These are phyloP conservation scores for Anisogramma anomala DNA, from an alignment of 2,329 filamentous ascomycete genomes.

Conservation along the genomic window DNA sequence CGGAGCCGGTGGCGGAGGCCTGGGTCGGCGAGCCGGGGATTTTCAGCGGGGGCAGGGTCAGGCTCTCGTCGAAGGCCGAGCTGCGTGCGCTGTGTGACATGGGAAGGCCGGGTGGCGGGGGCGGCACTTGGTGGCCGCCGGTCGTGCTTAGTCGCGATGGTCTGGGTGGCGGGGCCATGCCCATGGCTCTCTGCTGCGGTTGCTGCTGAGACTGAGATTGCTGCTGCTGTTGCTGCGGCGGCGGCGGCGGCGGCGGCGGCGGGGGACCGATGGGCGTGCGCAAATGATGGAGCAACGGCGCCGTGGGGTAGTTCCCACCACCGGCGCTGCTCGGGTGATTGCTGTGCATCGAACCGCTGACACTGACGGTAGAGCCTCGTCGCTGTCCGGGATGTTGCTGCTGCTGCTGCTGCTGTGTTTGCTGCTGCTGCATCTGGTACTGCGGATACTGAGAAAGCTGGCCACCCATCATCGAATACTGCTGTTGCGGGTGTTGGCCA, in stretches of 20 bases:
- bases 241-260: not conserved
- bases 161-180: slow-evolving; percentile 44
- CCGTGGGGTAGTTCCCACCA: slow-evolving; percentile 16
- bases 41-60: slow-evolving; percentile 43
- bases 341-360: slow-evolving; percentile 1
- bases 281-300: slow-evolving; percentile 8
- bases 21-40: slow-evolving; percentile 23
- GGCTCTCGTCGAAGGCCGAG: slow-evolving; percentile 41
- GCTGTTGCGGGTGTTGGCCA: slow-evolving; percentile 1
- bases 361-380: slow-evolving; percentile 10
- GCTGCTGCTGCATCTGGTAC: slow-evolving; percentile 2
- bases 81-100: slow-evolving; percentile 20
- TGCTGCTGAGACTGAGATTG: not conserved
- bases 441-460: slow-evolving; percentile 5
- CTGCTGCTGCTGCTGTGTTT: slow-evolving; percentile 7
- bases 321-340: slow-evolving; percentile 6
- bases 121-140: slow-evolving; percentile 19
- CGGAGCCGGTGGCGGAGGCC: slow-evolving; percentile 18
- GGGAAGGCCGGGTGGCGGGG: slow-evolving; percentile 20
- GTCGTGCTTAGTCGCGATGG: slow-evolving; percentile 27
- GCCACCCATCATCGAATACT: not conserved
- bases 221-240: not conserved
- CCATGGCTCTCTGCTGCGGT: slow-evolving; percentile 3
- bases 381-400: slow-evolving; percentile 5
- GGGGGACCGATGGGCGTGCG: slow-evolving; percentile 4